These are phyloP conservation scores for Perkinsus marinus DNA, from an alignment of 169 alveolate genomes.

Conservation along the genomic window DNA sequence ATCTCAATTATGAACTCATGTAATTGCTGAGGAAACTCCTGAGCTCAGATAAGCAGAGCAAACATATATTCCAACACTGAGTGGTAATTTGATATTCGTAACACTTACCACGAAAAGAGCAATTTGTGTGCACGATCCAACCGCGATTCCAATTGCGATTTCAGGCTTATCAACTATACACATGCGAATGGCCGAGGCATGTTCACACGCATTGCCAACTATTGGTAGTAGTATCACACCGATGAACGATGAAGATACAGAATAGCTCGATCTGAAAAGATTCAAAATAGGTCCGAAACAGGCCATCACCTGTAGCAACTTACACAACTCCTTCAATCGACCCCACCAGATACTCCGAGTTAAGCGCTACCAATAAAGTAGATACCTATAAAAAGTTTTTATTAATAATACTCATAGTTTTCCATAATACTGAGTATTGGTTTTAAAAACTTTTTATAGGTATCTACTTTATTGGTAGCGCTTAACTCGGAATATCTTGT, in stretches of 20 bases:
- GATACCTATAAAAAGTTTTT: too few species aligned
- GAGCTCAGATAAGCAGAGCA: not conserved
- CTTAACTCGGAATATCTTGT: too few species aligned
- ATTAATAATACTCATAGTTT: too few species aligned
- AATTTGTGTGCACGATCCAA: conserved; percentile 67
- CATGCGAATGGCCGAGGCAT: conserved; percentile 60
- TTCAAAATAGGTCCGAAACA: not conserved
- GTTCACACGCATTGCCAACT: conserved; percentile 70
- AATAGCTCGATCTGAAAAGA: not conserved
- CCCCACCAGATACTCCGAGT: too few species aligned
- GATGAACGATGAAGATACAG: conserved; percentile 32
- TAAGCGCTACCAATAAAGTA: too few species aligned
- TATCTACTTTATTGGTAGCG: too few species aligned
- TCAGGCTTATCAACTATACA: conserved; percentile 66
- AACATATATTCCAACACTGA: not conserved
- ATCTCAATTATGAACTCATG: too few species aligned
- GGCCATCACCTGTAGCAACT: conserved; percentile 36
- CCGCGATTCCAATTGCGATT: conserved; percentile 72
- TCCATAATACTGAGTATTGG: too few species aligned
- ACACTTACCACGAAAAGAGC: conserved; percentile 41
- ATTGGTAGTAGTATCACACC: conserved; percentile 71
- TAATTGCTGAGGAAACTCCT: too few species aligned
- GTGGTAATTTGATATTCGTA: not conserved
- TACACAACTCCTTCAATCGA: conserved; percentile 38
- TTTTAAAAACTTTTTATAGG: too few species aligned